phyloP scores from a whole-genome alignment of 257 asterid species.

The Penstemon barbatus region DNA sequence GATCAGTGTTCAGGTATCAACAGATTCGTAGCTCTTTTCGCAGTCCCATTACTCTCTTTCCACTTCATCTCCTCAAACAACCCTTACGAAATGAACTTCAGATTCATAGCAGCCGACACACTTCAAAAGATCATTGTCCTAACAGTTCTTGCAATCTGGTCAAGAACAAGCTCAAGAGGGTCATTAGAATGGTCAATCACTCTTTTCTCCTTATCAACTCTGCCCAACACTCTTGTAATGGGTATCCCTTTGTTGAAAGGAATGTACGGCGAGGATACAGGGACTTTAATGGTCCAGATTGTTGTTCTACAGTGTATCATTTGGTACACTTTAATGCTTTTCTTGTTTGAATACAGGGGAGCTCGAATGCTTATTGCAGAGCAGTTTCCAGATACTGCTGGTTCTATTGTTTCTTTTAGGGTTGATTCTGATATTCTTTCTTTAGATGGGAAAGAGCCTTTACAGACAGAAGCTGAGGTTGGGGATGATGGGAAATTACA shows the following conservation, averaged over 20 bases:
- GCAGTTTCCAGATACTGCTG: conserved; percentile 74
- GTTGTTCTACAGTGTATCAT: conserved; percentile 70
- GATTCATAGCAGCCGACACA: conserved; percentile 77
- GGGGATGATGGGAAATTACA: conserved; percentile 73
- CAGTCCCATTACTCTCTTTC: conserved; percentile 67
- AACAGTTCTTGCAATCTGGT: conserved; percentile 53
- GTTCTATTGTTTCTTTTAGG: conserved; percentile 50
- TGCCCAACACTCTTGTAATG: conserved; percentile 72
- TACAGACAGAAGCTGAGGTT: conserved; percentile 63
- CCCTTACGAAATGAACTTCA: conserved; percentile 64
- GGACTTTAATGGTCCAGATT: conserved; percentile 62
- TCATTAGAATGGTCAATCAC: conserved; percentile 72
- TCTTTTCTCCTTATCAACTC: conserved; percentile 63
- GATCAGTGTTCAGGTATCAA: conserved; percentile 82
- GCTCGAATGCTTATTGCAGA: conserved; percentile 63
- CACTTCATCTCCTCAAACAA: conserved; percentile 76
- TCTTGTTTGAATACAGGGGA: conserved; percentile 64
- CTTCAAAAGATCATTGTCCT: conserved; percentile 62
- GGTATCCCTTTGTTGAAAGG: conserved; percentile 65
- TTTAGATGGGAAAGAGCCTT: conserved; percentile 57
- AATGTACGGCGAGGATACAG: conserved; percentile 60
- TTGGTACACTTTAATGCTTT: conserved; percentile 74
- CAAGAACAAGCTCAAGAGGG: conserved; percentile 47
- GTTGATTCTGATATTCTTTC: conserved; percentile 67
- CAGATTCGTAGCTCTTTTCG: conserved; percentile 72